Base-by-base conservation (phyloP, 2,329 filamentous ascomycete species). In the Penicillium sp. region DNA sequence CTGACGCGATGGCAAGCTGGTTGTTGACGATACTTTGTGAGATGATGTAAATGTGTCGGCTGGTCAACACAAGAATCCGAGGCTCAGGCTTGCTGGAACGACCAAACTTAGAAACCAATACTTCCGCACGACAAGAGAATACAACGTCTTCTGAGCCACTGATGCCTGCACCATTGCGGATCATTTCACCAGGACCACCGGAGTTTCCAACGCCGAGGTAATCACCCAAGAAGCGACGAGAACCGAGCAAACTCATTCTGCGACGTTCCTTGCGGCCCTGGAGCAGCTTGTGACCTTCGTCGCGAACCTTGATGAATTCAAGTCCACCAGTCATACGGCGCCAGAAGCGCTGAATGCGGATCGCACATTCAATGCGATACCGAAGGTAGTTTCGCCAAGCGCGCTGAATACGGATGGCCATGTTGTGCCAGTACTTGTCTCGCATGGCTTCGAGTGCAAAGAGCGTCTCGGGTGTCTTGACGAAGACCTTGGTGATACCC, bases 371-470 rank as follows among this genome's bases (percentile, higher is more conserved):
- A 24, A 86, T 88, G 42, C 94, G 86, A 74, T 97, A 97, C 5
- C 93, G 87, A 39, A 97, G 82, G 69, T 97, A 97, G 48, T 95
- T 96, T 66, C 94, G 85, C 94, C 94, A 99, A 69, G 96, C 94
- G 63, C 94, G 85, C 77, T 99, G 94, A 55, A 99, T 97, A 55
- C 94, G 86, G 56, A 93, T 96, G 3, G 94, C 94, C 94, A 99
- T 97, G 76, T 97, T 99, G 75, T 97, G 93, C 93, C 93, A 97
- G 75, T 97, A 99, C 53, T 90, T 83, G 71, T 99, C 94, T 69
- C 94, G 86, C 93, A 99, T 97, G 54, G 95, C 92, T 74, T 99
- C 94, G 10, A 99, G 80, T 2, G 94, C 94, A 69, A 99, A 99
- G 2, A 99, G 79, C 0, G 94, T 99, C 75, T 99, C 94, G 0